Evolutionary conservation across 2,329 filamentous ascomycete genomes (phyloP).

Genomic region (Coccinonectria pachysandricola): DNA sequence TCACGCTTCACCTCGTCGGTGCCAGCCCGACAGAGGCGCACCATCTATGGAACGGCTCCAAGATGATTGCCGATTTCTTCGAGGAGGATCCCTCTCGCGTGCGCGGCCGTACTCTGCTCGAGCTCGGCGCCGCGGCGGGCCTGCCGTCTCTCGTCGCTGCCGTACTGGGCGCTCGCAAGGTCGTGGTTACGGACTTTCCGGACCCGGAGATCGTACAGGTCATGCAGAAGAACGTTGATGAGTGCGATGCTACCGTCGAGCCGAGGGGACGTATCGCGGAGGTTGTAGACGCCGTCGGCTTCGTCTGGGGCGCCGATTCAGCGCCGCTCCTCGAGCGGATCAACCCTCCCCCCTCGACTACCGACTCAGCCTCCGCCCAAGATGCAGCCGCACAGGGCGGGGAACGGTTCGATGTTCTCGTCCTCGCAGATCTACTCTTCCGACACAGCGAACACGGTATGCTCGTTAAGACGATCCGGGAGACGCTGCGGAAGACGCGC

Average conservation of each 20-base stretch:
- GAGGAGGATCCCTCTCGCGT: slow-evolving; percentile 59
- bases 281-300: slow-evolving; percentile 53
- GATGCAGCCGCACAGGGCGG: slow-evolving; percentile 10
- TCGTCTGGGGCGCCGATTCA: slow-evolving; percentile 69
- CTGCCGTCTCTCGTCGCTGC: slow-evolving; percentile 72
- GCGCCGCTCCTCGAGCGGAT: slow-evolving; percentile 49
- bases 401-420: slow-evolving; percentile 62
- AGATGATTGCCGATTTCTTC: slow-evolving; percentile 67
- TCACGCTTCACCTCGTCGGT: slow-evolving; percentile 72
- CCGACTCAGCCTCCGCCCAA: slow-evolving; percentile 4
- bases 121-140: slow-evolving; percentile 81
- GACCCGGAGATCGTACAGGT: slow-evolving; percentile 75
- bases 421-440: slow-evolving; percentile 84
- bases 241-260: slow-evolving; percentile 33
- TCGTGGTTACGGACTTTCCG: slow-evolving; percentile 82
- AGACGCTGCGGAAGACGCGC: slow-evolving; percentile 48
- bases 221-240: slow-evolving; percentile 63
- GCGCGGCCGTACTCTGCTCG: slow-evolving; percentile 61
- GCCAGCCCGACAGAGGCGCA: slow-evolving; percentile 86
- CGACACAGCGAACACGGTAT: slow-evolving; percentile 80
- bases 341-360: slow-evolving; percentile 16
- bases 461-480: slow-evolving; percentile 60
- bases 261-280: slow-evolving; percentile 21
- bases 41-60: slow-evolving; percentile 82
- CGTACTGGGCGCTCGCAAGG: slow-evolving; percentile 56